phyloP scores from a whole-genome alignment of 2,329 filamentous ascomycete genomes.

The Penicillium sclerotigenum region DNA sequence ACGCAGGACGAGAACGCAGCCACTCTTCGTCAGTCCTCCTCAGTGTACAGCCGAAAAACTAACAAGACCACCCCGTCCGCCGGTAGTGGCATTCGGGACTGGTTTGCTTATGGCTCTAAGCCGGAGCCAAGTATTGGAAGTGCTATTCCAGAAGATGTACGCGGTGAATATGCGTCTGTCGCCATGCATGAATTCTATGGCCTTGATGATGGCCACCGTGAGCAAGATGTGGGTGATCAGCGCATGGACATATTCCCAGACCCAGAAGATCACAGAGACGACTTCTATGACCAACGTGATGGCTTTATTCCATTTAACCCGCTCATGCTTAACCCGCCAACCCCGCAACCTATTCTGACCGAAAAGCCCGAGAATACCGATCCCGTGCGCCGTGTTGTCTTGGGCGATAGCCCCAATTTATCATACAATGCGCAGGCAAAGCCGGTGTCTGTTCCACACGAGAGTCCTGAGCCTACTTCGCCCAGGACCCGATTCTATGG shows the following conservation, averaged over 20 bases:
- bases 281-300: constrained; percentile 21
- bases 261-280: constrained; percentile 29
- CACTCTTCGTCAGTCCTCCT: constrained; percentile 32
- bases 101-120: constrained; percentile 33
- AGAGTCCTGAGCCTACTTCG: constrained; percentile 28
- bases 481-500: constrained; percentile 41
- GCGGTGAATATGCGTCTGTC: constrained; percentile 39
- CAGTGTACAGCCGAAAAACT: constrained; percentile 32
- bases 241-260: constrained; percentile 36
- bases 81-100: constrained; percentile 32
- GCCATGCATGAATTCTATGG: constrained; percentile 35
- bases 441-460: constrained; percentile 18
- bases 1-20: constrained; percentile 19
- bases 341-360: constrained; percentile 34
- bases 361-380: constrained; percentile 25
- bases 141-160: constrained; percentile 33
- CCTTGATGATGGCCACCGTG: constrained; percentile 30
- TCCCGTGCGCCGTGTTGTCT: constrained; percentile 30
- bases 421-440: constrained; percentile 26
- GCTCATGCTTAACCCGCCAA: constrained; percentile 47
- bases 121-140: constrained; percentile 29
- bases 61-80: constrained; percentile 25
- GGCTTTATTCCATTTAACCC: constrained; percentile 38
- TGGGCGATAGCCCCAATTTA: constrained; percentile 37
- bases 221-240: constrained; percentile 38